Base-by-base conservation (phyloP, 331 rosid genomes). In the Stylosanthes scabra region DNA sequence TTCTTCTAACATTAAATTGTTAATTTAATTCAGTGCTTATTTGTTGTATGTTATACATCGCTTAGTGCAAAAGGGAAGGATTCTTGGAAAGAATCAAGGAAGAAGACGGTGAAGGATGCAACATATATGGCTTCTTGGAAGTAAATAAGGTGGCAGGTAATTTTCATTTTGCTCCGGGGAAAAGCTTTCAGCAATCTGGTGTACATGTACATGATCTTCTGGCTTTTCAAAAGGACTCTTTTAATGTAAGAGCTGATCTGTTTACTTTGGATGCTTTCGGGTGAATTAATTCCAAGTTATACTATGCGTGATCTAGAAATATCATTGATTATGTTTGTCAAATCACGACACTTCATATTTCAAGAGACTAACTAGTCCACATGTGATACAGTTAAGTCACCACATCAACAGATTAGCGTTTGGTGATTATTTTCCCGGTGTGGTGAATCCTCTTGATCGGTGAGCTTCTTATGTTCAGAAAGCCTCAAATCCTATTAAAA, bases 31-130 rank as follows among this genome's bases (percentile, higher is more conserved):
- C 11, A 9, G 69, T 15, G 10, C 54, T 40, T 42, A 9, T 76
- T 52, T 66, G 63, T 61, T 56, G 59, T 59, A 14, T 71, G 46
- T 46, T 72, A 7, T 82, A 25, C 59, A 54, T 39, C 60, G 66
- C 67, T 37, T 55, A 82, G 85, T 82, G 82, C 77, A 82, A 82
- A 82, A 77, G 85, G 74, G 85, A 82, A 82, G 85, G 85, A 47
- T 93, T 93, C 80, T 80, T 93, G 59, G 93, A 93, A 76, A 87
- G 86, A 83, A 88, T 95, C 83, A 92, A 92, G 88, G 98, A 95
- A 6, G 98, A 95, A 84, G 98, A 92, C 4, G 98, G 99, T 20
- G 99, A 95, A 88, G 99, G 98, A 27, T 95, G 98, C 80, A 95
- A 93, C 79, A 80, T 93, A 2, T 93, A 93, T 82, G 98, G 98